Evolutionary conservation across 148 eudicot genomes (phyloP).

Genomic region (Silene uniflora): DNA sequence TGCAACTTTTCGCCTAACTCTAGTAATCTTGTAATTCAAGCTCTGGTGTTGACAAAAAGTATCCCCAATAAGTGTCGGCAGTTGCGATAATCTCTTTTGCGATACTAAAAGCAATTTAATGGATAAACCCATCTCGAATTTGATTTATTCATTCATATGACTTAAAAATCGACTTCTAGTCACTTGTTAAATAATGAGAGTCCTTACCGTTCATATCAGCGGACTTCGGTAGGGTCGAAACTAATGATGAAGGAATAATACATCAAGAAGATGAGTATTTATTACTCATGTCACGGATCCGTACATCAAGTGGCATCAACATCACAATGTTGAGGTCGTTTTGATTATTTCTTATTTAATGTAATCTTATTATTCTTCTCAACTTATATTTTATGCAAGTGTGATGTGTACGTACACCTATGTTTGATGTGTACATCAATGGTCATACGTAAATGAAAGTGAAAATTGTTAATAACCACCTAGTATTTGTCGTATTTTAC

Average conservation of each 20-base stretch:
- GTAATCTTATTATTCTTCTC: neutral
- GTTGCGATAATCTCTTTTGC: no score
- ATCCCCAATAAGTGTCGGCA: no score
- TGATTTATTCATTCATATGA: no score
- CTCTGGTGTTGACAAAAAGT: no score
- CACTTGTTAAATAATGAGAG: no score
- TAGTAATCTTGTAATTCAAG: neutral
- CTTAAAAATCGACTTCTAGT: no score
- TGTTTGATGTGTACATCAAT: neutral
- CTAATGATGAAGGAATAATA: neutral
- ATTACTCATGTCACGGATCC: neutral
- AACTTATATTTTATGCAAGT: neutral
- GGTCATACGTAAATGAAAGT: neutral
- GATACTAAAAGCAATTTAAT: no score
- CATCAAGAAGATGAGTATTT: neutral
- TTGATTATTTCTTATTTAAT: neutral
- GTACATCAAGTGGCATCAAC: slow-evolving; percentile 10
- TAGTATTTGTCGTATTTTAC: no score
- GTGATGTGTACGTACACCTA: slow-evolving; percentile 6
- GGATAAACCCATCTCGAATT: no score
- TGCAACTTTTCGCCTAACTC: slow-evolving; percentile 23
- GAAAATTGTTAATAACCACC: no score
- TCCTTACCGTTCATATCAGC: no score
- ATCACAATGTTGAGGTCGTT: neutral
- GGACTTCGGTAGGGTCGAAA: neutral